Evolutionary conservation across 208 protist species (phyloP).

Genomic region (Crithidia thermophila): DNA sequence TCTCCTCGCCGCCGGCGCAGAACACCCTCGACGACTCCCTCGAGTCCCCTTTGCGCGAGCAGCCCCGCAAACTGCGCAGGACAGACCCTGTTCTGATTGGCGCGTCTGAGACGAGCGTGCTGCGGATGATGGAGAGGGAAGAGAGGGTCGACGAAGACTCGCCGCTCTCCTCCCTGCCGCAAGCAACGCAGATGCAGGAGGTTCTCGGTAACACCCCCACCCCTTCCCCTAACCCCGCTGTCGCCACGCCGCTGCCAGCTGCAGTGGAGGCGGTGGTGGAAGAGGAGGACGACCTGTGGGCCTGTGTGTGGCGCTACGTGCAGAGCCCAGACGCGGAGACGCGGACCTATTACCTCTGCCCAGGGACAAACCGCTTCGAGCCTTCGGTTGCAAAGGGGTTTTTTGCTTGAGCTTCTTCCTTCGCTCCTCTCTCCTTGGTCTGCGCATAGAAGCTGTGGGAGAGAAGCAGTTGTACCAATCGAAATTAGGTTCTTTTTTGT

Average conservation of each 20-base stretch:
- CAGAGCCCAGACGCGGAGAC: slow-evolving; percentile 21
- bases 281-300: neutral
- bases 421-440: neutral
- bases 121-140: slow-evolving; percentile 23
- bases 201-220: neutral
- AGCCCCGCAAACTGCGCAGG: slow-evolving; percentile 1
- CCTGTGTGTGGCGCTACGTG: slow-evolving; percentile 19
- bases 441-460: neutral
- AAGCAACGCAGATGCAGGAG: neutral
- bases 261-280: no score
- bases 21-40: neutral
- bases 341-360: slow-evolving; percentile 63
- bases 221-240: neutral
- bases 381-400: slow-evolving; percentile 46
- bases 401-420: slow-evolving; percentile 21
- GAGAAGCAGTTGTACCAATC: no score
- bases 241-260: neutral
- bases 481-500: no score
- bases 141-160: neutral
- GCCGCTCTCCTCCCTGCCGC: slow-evolving; percentile 6
- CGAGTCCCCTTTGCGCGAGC: neutral
- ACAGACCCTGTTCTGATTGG: slow-evolving; percentile 17
- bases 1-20: neutral
- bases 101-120: slow-evolving; percentile 27
- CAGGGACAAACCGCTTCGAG: slow-evolving; percentile 51